phyloP scores from a whole-genome alignment of 1,284 basidiomycete genomes.

The Pyrrhoderma noxium region DNA sequence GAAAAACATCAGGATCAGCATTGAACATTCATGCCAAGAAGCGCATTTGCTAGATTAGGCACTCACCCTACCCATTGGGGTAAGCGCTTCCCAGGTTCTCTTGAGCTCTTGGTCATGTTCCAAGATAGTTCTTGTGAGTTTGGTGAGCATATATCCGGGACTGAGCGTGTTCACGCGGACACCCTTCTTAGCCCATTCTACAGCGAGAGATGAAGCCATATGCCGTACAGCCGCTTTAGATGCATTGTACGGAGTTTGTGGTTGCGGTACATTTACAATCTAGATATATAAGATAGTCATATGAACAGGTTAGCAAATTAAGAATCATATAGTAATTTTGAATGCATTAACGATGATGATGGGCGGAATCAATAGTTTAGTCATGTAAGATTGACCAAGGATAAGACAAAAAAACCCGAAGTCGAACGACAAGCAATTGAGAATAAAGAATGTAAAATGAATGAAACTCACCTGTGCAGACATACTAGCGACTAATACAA shows the following conservation, averaged over 20 bases:
- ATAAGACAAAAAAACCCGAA: too few relatives aligned
- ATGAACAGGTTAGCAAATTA: not conserved
- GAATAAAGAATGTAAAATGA: too few relatives aligned
- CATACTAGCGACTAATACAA: slow-evolving; percentile 89
- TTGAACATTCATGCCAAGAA: not conserved
- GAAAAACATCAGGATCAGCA: not conserved
- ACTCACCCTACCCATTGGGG: slow-evolving; percentile 80
- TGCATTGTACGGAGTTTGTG: slow-evolving; percentile 95
- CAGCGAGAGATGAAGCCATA: slow-evolving; percentile 79
- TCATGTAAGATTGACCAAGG: too few relatives aligned
- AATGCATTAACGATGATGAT: too few relatives aligned
- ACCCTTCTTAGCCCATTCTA: slow-evolving; percentile 84
- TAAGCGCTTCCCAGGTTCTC: slow-evolving; percentile 86
- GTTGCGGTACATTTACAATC: slow-evolving; percentile 84
- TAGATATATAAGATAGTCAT: slow-evolving; percentile 27
- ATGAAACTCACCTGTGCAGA: slow-evolving; percentile 63
- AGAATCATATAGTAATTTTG: too few relatives aligned
- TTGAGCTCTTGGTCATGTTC: slow-evolving; percentile 65
- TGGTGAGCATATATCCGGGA: slow-evolving; percentile 87
- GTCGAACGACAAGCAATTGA: too few relatives aligned
- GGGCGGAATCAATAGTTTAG: too few relatives aligned
- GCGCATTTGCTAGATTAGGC: not conserved
- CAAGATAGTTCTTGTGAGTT: slow-evolving; percentile 75
- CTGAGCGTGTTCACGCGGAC: slow-evolving; percentile 79
- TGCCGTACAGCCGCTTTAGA: slow-evolving; percentile 89